A percentile compares a stretch with the other conserved stretches of the same genome.
Evolutionary conservation across 768 basidiomycete genomes (phyloP).

Genomic region (Pleurotus djamor): DNA sequence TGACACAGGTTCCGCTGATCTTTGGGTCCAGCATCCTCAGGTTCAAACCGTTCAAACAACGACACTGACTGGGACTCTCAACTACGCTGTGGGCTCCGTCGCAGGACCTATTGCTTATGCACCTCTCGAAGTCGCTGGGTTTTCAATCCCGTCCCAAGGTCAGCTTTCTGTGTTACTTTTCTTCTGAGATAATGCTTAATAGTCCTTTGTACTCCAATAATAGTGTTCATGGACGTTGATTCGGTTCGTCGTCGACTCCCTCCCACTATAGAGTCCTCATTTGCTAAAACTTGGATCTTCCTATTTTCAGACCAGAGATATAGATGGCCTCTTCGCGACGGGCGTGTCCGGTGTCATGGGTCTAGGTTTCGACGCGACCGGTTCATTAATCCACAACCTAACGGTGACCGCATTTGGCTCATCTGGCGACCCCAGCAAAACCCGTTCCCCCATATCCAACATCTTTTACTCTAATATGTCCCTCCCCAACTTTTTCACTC

Average conservation of each 20-base stretch:
- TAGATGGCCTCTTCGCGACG: background rate
- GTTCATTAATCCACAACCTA: slow-evolving; percentile 11
- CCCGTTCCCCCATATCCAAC: slow-evolving; percentile 57
- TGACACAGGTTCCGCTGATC: background rate
- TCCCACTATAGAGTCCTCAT: background rate
- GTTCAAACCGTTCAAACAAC: background rate
- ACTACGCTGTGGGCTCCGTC: background rate
- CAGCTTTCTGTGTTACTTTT: slow-evolving; percentile 19
- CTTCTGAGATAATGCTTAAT: background rate
- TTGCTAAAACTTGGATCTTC: background rate
- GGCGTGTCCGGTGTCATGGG: slow-evolving; percentile 1
- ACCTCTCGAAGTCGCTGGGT: slow-evolving; percentile 39
- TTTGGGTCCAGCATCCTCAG: background rate
- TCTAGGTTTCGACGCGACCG: slow-evolving; percentile 2
- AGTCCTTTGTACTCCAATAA: background rate
- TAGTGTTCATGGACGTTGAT: slow-evolving; percentile 2
- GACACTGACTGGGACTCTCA: background rate
- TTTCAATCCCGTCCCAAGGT: slow-evolving; percentile 45
- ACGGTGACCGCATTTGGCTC: slow-evolving; percentile 42
- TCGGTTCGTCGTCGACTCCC: background rate
- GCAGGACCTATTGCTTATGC: slow-evolving; percentile 45
- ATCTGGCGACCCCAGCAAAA: slow-evolving; percentile 23
- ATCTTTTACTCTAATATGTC: slow-evolving; percentile 60
- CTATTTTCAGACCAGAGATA: background rate
- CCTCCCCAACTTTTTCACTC: slow-evolving; percentile 59